Base-by-base conservation (phyloP, 192 early-diverging fungal species). In the Coemansia sp. region DNA sequence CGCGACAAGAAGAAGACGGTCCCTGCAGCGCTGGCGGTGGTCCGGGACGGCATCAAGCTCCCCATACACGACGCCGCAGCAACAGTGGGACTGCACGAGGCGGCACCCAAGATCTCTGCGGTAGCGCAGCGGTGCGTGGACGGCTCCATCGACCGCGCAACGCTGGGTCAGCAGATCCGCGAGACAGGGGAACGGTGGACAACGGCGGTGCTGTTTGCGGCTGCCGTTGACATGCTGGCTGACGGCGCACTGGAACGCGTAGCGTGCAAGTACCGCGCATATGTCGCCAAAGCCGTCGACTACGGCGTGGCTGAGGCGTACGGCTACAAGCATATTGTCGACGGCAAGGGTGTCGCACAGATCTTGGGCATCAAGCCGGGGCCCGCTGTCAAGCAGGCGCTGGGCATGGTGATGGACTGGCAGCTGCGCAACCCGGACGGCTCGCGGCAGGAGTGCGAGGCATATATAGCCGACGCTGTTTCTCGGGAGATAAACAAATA, bases 331-430 rank as follows among this genome's bases (percentile, higher is more conserved):
- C 75, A 63, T 25, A 53, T 86, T n/a, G 55, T 87, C 0, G 71
- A 86, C 38, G 85, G 97, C 43, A 89, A 89, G 48, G 79, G 85
- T 25, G 78, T 90, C 0, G 73, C 85, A 4, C 59, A 63, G 23
- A 33, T 92, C 17, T 69, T 95, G 45, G 82, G 82, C 7, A 87
- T 95, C 46, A 85, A 80, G 61, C 90, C 91, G 7, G 94, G 96
- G 9, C 90, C 89, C 9, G 63, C 56, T 10, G 75, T 96, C 11
- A 87, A 83, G 58, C 63, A 65, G 14, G 77, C 91, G 41, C 77
- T 96, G n/a, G 74, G 83, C 5, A 57, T 58, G 1, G 73, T 96
- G 33, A 92, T 95, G 86, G 78, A 80, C 45, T 97, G 91, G 91
- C 95, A 98, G 80, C 71, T 98, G 33, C 83, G 73, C 19, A 60